Evolutionary conservation across 2,329 filamentous ascomycete genomes (phyloP).

Genomic region (Bisporella sp.): DNA sequence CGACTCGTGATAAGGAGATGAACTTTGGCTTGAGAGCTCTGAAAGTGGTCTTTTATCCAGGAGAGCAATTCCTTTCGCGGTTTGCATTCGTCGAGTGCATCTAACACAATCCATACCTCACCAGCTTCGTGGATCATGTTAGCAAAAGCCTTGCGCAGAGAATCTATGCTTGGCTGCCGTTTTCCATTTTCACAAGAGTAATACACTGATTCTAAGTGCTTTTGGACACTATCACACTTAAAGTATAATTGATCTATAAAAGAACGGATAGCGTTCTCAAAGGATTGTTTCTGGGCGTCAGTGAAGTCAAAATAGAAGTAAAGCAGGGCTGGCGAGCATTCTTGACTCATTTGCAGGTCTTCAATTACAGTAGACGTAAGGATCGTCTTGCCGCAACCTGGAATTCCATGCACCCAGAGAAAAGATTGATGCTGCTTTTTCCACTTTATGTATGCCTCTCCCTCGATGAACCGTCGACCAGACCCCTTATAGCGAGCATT

Average conservation of each 20-base stretch:
- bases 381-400: constrained; percentile 37
- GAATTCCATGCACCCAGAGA: constrained; percentile 33
- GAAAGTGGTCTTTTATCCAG: neutral
- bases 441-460: constrained; percentile 26
- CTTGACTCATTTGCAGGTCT: neutral
- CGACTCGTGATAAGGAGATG: constrained; percentile 17
- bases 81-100: constrained; percentile 27
- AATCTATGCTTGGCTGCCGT: constrained; percentile 18
- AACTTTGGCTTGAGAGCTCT: neutral
- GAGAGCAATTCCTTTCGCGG: constrained; percentile 1
- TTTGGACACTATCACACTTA: constrained; percentile 11
- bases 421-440: constrained; percentile 23
- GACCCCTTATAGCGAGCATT: constrained; percentile 27
- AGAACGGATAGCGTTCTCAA: constrained; percentile 31
- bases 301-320: constrained; percentile 35
- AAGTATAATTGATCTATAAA: constrained; percentile 29
- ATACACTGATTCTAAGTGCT: constrained; percentile 21
- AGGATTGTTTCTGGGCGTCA: constrained; percentile 28
- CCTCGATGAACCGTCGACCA: constrained; percentile 30
- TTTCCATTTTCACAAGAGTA: constrained; percentile 17
- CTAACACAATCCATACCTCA: constrained; percentile 23
- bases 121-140: constrained; percentile 21
- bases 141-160: constrained; percentile 17
- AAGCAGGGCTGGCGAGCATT: too few relatives aligned
- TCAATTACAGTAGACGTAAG: constrained; percentile 31